Evolutionary conservation across 306 rosid species (phyloP), one percentile per base, ranked within the genome.

Genomic region (Glycine latifolia): DNA sequence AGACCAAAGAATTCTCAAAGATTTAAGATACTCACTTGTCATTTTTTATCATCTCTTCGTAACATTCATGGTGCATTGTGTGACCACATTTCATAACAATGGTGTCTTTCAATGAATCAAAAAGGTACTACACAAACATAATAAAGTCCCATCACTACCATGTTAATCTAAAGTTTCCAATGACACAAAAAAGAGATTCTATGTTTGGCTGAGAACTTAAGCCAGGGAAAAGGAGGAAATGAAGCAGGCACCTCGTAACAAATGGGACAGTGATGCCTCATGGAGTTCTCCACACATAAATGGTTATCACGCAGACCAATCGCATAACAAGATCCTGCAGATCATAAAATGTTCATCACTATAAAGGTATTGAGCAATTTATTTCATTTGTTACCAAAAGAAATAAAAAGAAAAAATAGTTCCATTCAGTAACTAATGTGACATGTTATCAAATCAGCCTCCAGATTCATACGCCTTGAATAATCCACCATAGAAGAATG

Each of bases 221-320:
- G 53, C 10, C 61, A 43, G n/a, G 17, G 49, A 67, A 71, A 39
- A 39, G 44, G 44, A 39, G 44, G 44, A 5, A 39, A 39, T 35
- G 67, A 61, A 77, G 77, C 49, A 68, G 67, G 67, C 79, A 94
- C 98, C 98, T 94, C 98, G 35, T 91, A 94, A 79, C 98, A 94
- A 54, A 94, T 94, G 20, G 98, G 94, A 77, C 98, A 94, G 86
- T 94, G 97, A 82, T 94, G 97, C 82, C 87, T 83, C 98, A 94
- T 94, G 80, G 98, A 92, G 89, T 94, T 89, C 91, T 94, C 98
- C 73, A 94, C 89, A 54, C 97, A 94, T 70, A 77, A 73, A 88
- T 94, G 98, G 79, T 94, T 94, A 80, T 84, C 87, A 5, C 89
- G 97, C 85, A 94, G 88, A 76, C 12, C 6, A 71, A 85, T 56